phyloP scores from a whole-genome alignment of 768 basidiomycete genomes.

The Kwoniella dendrophila region DNA sequence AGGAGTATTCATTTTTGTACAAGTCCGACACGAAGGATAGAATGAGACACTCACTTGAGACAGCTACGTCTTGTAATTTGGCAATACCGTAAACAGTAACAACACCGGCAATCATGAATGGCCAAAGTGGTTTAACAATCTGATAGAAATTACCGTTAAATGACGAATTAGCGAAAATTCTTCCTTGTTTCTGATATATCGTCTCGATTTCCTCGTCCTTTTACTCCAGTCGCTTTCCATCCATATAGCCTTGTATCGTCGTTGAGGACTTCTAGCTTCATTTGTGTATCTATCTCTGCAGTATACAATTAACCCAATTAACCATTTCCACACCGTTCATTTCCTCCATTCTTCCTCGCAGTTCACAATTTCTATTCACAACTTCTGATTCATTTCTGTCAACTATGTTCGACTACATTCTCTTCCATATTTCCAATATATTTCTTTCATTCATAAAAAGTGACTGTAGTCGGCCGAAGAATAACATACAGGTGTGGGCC shows the following conservation, averaged over 20 bases:
- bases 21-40: not conserved
- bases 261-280: no score
- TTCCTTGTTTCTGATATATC: not conserved
- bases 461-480: conserved; percentile 11
- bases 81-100: conserved; percentile 47
- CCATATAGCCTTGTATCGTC: no score
- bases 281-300: no score
- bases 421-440: not conserved
- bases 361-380: not conserved
- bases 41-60: conserved; percentile 45
- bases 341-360: not conserved
- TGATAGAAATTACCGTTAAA: conserved; percentile 10
- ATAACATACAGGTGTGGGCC: conserved; percentile 53
- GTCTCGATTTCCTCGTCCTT: not conserved
- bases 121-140: conserved; percentile 54
- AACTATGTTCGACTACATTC: not conserved
- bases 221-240: no score
- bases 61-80: conserved; percentile 46
- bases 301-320: no score
- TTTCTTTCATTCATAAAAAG: no score
- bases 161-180: not conserved
- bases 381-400: not conserved
- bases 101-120: conserved; percentile 49
- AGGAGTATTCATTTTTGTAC: no score
- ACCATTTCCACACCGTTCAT: no score